phyloP scores from a whole-genome alignment of 2,329 filamentous ascomycete species.

The Thermochaetoides dissita region DNA sequence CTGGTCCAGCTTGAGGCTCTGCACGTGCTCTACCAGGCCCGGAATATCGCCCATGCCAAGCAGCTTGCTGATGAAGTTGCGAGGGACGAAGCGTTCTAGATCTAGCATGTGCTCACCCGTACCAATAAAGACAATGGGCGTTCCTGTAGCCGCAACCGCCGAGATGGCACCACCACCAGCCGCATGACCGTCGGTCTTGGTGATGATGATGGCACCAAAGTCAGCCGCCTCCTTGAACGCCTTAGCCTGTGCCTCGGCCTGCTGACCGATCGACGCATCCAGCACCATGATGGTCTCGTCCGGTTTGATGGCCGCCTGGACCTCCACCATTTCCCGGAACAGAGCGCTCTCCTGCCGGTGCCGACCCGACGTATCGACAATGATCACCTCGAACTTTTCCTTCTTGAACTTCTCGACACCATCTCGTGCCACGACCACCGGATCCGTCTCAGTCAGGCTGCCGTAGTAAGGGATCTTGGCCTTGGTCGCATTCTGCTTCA shows the following conservation, averaged over 20 bases:
- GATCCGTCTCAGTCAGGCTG: conserved; percentile 89
- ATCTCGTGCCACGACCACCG: conserved; percentile 81
- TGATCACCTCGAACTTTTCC: conserved; percentile 95
- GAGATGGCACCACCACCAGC: conserved; percentile 95
- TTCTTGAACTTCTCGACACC: conserved; percentile 99
- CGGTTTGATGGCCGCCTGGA: conserved; percentile 76
- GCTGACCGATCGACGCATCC: conserved; percentile 90
- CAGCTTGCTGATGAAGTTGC: conserved; percentile 85
- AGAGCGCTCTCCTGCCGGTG: conserved; percentile 90
- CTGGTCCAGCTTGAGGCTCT: conserved; percentile 86
- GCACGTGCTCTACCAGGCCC: conserved; percentile 89
- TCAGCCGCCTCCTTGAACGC: conserved; percentile 98
- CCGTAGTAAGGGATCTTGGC: conserved; percentile 99
- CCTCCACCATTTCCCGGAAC: conserved; percentile 96
- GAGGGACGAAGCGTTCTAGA: conserved; percentile 79
- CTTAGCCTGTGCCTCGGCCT: conserved; percentile 83
- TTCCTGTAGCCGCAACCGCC: conserved; percentile 88
- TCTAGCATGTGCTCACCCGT: conserved; percentile 97
- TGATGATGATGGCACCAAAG: conserved; percentile 97
- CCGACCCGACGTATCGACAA: conserved; percentile 90
- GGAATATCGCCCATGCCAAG: conserved; percentile 96
- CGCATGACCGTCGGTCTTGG: conserved; percentile 93
- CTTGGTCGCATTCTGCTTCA: conserved; percentile 98
- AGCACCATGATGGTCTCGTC: conserved; percentile 98
- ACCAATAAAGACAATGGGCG: conserved; percentile 94